These are phyloP conservation scores for Pleurotus platypus DNA, from an alignment of 768 basidiomycete species.

Conservation along the genomic window DNA sequence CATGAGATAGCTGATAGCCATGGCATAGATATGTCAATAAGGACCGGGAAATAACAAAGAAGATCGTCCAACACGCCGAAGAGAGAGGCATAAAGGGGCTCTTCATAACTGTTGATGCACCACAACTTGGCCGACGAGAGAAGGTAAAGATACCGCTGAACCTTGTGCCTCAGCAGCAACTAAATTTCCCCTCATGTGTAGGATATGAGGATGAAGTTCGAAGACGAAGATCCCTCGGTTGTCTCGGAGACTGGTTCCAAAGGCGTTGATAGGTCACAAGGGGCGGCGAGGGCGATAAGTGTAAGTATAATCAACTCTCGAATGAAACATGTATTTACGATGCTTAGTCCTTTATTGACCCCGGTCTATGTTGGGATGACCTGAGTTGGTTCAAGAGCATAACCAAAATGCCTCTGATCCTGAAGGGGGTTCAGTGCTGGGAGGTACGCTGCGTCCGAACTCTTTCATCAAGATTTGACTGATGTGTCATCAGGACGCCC, in stretches of 20 bases:
- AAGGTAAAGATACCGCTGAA: conserved; percentile 38
- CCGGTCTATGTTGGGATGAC: conserved; percentile 83
- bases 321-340: neutral
- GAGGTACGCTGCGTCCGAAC: conserved; percentile 38
- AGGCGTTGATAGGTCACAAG: conserved; percentile 78
- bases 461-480: neutral
- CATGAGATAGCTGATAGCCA: neutral
- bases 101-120: conserved; percentile 98
- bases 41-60: conserved; percentile 80
- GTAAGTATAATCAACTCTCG: conserved; percentile 34
- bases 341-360: conserved; percentile 88
- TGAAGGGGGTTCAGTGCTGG: conserved; percentile 90
- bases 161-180: neutral
- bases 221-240: conserved; percentile 56
- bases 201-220: conserved; percentile 98
- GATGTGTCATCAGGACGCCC: conserved; percentile 55
- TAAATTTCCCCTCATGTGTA: neutral
- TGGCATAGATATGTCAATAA: conserved; percentile 80
- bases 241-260: conserved; percentile 46
- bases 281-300: conserved; percentile 91
- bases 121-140: conserved; percentile 90
- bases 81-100: conserved; percentile 86
- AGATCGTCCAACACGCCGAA: conserved; percentile 88
- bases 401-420: conserved; percentile 82
- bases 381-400: conserved; percentile 79